These are phyloP conservation scores for Colletotrichum acutatum DNA, from an alignment of 2,329 filamentous ascomycete genomes.

Conservation along the genomic window DNA sequence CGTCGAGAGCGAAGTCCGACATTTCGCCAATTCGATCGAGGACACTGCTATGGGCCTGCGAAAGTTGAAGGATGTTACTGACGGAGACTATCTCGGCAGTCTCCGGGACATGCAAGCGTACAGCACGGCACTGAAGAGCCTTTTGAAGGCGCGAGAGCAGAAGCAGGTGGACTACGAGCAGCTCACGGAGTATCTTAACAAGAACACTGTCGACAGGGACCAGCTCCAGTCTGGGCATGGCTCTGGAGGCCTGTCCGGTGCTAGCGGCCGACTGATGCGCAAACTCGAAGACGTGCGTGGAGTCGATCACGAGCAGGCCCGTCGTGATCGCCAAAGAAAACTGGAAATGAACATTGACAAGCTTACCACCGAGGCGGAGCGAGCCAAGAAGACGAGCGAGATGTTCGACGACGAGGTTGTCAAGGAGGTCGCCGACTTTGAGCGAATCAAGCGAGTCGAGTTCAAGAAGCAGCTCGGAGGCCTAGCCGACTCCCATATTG, in stretches of 20 bases:
- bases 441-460: constrained; percentile 94
- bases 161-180: constrained; percentile 99
- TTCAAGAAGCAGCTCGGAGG: constrained; percentile 88
- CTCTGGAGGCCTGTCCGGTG: constrained; percentile 71
- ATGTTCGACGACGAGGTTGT: constrained; percentile 97
- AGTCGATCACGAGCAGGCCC: constrained; percentile 93
- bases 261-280: constrained; percentile 86
- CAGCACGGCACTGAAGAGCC: constrained; percentile 83
- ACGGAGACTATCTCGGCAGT: constrained; percentile 94
- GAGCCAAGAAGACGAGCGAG: constrained; percentile 86
- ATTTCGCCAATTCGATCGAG: constrained; percentile 87
- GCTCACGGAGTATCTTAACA: constrained; percentile 93
- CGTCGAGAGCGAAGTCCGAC: constrained; percentile 83
- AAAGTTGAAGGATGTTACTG: constrained; percentile 87
- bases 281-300: constrained; percentile 98
- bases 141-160: constrained; percentile 93
- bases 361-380: constrained; percentile 88
- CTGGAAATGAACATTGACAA: constrained; percentile 94
- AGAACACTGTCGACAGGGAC: constrained; percentile 88
- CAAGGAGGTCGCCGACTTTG: constrained; percentile 92
- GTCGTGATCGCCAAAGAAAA: constrained; percentile 87
- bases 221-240: constrained; percentile 73
- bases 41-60: constrained; percentile 83
- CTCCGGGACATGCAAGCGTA: constrained; percentile 97
- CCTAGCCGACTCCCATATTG: constrained; percentile 85